Conservation (phyloP, 2,329 filamentous ascomycete species). For the Penicillium rolfsii region DNA sequence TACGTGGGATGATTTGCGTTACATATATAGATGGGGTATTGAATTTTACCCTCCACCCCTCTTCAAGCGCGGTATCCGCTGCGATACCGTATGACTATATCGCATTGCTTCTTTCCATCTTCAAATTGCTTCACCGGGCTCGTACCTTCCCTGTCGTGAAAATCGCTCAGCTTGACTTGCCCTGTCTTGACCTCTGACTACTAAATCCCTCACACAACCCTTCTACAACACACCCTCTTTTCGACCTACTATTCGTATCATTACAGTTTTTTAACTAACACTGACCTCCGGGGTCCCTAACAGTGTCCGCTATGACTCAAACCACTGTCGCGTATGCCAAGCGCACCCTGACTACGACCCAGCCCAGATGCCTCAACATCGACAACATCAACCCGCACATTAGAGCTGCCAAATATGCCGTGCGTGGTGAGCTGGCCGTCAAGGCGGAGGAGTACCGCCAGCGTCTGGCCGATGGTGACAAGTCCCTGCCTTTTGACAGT, state of each 20-base stretch:
- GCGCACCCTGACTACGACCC: slow-evolving; percentile 53
- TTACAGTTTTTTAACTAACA: slow-evolving; percentile 16
- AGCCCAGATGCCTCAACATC: slow-evolving; percentile 62
- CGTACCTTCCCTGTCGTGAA: not conserved
- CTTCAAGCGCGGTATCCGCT: not conserved
- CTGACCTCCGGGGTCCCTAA: slow-evolving; percentile 13
- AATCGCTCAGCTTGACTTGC: not conserved
- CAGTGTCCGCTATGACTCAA: slow-evolving; percentile 36
- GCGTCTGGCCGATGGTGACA: slow-evolving; percentile 59
- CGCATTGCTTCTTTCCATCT: slow-evolving; percentile 3
- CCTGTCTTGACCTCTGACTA: not conserved
- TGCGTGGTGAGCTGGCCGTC: slow-evolving; percentile 92
- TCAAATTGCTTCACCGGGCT: slow-evolving; percentile 7
- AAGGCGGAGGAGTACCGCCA: slow-evolving; percentile 90
- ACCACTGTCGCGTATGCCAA: slow-evolving; percentile 31
- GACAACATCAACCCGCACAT: slow-evolving; percentile 93
- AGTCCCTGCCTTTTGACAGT: slow-evolving; percentile 77
- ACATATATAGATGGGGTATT: slow-evolving; percentile 21
- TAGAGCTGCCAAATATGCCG: slow-evolving; percentile 88
- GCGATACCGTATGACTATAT: slow-evolving; percentile 7
- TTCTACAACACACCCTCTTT: not conserved
- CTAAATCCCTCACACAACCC: not conserved
- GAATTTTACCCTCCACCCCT: slow-evolving; percentile 3
- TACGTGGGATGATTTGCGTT: slow-evolving; percentile 29
- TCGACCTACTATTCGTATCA: not conserved